phyloP scores from a whole-genome alignment of 345 rosid species.

The Physaria fendleri region DNA sequence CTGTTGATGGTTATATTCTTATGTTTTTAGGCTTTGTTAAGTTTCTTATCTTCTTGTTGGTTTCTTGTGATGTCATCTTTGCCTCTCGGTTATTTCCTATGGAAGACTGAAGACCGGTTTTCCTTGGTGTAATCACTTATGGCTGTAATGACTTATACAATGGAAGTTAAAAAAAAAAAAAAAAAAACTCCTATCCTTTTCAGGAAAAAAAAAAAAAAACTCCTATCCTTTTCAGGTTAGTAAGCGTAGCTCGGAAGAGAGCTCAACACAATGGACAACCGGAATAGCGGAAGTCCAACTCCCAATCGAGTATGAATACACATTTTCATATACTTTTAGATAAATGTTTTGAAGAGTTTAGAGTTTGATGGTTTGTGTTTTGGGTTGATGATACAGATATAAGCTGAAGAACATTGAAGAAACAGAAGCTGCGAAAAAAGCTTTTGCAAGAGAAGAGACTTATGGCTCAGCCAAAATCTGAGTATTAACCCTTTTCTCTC shows the following conservation, averaged over 20 bases:
- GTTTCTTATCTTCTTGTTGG: no score
- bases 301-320: slow-evolving; percentile 69
- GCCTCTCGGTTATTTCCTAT: no score
- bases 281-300: slow-evolving; percentile 98
- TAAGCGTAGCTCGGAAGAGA: slow-evolving; percentile 82
- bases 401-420: slow-evolving; percentile 92
- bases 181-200: not conserved
- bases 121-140: no score
- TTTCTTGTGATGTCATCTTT: no score
- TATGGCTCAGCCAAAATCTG: slow-evolving; percentile 64
- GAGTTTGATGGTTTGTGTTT: not conserved
- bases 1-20: no score
- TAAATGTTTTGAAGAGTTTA: not conserved
- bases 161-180: no score
- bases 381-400: slow-evolving; percentile 41
- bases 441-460: slow-evolving; percentile 90
- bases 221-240: slow-evolving; percentile 50
- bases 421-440: slow-evolving; percentile 98
- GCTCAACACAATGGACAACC: slow-evolving; percentile 99
- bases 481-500: no score
- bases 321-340: not conserved
- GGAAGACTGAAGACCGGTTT: no score
- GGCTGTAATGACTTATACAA: no score
- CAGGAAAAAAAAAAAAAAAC: slow-evolving; percentile 50
- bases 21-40: no score